Evolutionary conservation across 768 basidiomycete genomes (phyloP), one percentile per base, ranked within the genome.

Genomic region (Scleroderma bovista): DNA sequence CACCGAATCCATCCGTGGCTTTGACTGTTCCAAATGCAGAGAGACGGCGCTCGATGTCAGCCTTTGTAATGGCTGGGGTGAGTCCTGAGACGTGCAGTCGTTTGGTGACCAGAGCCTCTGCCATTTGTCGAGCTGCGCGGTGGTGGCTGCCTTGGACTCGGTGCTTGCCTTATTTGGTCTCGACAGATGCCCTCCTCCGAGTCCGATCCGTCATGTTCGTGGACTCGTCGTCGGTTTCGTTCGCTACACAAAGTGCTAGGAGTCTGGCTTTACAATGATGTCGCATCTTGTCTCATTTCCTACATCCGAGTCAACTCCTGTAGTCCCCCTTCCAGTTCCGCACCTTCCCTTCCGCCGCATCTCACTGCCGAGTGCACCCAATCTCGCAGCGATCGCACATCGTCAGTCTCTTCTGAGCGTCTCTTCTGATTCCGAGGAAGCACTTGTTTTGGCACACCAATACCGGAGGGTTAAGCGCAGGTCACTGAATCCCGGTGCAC

Each of bases 61-160:
- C 65, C 3, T 67, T 61, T 0, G 79, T 74, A 26, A 91, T 77
- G 4, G 80, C 68, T 0, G 85, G 80, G 0, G 86, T 88, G 3
- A 91, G 73, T 2, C 88, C 88, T 24, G 87, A 87, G 47, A 91
- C 73, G 46, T 87, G 85, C 10, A 89, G 71, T 34, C 86, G 72
- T 69, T 84, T 88, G 2, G 77, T 70, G 56, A 72, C 59, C 26
- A 59, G 37, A 20, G 37, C 22, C 7, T 62, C 60, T 15, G 58
- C n/a, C 44, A 44, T 44, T 29, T 17, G 7, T 19, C 16, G 17
- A 44, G 7, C 3, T 31, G 44, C 11, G 12, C 2, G 15, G 41
- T 42, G 22, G 26, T 29, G 26, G 4, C 26, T 29, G 26, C 26
- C 26, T 29, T 29, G 9, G 4, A 29, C 26, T 29, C n/a, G n/a